Evolutionary conservation across 2,329 filamentous ascomycete genomes (phyloP).

Genomic region (Penicillium fuscoglaucum): DNA sequence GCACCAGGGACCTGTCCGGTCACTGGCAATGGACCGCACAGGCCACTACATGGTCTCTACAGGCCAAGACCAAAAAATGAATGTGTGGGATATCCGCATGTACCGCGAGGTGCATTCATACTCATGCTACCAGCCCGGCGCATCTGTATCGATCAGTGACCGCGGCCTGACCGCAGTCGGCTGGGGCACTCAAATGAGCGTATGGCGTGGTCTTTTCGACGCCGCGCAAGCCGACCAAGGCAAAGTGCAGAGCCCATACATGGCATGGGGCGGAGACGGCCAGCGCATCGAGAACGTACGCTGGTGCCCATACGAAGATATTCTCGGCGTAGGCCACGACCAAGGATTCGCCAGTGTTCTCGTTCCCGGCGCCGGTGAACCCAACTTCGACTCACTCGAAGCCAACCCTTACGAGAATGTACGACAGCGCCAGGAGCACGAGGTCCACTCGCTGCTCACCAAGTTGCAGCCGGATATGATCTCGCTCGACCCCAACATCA

Average conservation of each 20-base stretch:
- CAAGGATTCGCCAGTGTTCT: constrained; percentile 86
- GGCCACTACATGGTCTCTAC: constrained; percentile 95
- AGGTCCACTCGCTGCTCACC: constrained; percentile 86
- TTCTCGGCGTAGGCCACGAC: constrained; percentile 81
- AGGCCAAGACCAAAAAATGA: constrained; percentile 86
- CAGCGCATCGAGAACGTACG: constrained; percentile 74
- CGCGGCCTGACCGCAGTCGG: constrained; percentile 83
- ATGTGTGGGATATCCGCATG: constrained; percentile 94
- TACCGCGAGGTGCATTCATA: constrained; percentile 92
- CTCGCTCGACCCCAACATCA: constrained; percentile 84
- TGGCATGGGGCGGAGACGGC: constrained; percentile 88
- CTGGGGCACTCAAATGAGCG: constrained; percentile 82
- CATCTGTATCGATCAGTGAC: constrained; percentile 85
- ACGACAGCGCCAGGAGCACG: constrained; percentile 88
- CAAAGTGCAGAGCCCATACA: constrained; percentile 84
- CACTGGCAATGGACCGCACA: constrained; percentile 80
- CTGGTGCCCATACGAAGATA: constrained; percentile 95
- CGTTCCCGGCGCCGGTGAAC: constrained; percentile 90
- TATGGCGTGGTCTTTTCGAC: constrained; percentile 89
- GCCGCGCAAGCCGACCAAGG: constrained; percentile 69
- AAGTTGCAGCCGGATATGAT: constrained; percentile 98
- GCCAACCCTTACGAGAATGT: constrained; percentile 91
- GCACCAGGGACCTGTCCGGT: constrained; percentile 84
- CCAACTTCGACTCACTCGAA: constrained; percentile 93
- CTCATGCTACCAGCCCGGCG: constrained; percentile 77